Conservation (phyloP, 2,329 filamentous ascomycete species). For the Talaromyces sp. region DNA sequence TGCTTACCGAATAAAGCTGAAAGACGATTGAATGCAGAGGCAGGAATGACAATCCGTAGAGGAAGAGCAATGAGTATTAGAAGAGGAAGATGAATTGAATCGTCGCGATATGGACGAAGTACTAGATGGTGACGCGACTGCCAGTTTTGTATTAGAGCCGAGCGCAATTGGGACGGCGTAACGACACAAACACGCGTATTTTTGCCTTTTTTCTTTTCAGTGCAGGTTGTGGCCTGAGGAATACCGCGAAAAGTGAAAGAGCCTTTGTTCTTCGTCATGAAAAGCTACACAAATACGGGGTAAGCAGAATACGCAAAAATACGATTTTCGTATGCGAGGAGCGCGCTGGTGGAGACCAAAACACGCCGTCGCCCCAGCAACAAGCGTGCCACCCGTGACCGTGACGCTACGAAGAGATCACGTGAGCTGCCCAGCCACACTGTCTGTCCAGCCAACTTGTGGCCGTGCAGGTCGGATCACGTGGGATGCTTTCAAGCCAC, state of each 20-base stretch:
- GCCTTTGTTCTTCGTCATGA: neutral
- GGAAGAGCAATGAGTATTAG: neutral
- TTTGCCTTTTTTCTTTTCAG: neutral
- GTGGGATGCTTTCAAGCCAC: constrained; percentile 2
- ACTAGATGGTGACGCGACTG: constrained; percentile 5
- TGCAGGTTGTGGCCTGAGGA: neutral
- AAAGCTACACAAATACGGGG: neutral
- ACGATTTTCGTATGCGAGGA: constrained; percentile 9
- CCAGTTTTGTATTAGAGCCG: neutral
- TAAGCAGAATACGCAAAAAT: constrained; percentile 2
- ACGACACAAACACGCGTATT: neutral
- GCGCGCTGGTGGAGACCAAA: constrained; percentile 18
- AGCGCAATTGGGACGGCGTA: neutral
- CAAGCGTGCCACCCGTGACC: constrained; percentile 25
- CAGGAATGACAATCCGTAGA: constrained; percentile 9
- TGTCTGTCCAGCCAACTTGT: neutral
- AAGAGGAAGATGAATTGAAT: neutral
- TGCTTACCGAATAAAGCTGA: constrained; percentile 13
- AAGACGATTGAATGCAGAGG: constrained; percentile 4
- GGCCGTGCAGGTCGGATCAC: neutral
- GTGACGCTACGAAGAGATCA: neutral
- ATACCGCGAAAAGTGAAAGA: neutral
- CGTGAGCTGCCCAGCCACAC: constrained; percentile 7
- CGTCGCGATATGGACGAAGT: neutral
- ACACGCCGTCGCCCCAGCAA: constrained; percentile 47